Evolutionary conservation across 306 rosid species (phyloP).

Genomic region (Geum urbanum): DNA sequence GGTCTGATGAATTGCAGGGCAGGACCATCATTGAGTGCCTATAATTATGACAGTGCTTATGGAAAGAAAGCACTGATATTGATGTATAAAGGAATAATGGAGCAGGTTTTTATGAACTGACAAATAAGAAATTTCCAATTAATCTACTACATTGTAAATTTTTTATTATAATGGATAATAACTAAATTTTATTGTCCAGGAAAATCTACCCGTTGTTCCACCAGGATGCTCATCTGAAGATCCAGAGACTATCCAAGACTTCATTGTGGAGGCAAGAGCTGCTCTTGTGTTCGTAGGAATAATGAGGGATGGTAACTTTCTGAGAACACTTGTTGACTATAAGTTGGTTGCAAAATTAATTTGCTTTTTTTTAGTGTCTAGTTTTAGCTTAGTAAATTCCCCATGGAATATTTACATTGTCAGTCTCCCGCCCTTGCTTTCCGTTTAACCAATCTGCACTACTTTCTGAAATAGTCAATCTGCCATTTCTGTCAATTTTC

Average conservation of each 20-base stretch:
- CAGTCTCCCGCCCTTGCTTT: not conserved
- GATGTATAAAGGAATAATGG: conserved; percentile 94
- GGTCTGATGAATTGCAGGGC: conserved; percentile 62
- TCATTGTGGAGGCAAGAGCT: conserved; percentile 71
- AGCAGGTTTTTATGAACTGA: conserved; percentile 59
- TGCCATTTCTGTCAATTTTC: not conserved
- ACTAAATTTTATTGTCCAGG: conserved; percentile 51
- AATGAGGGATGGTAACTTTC: conserved; percentile 60
- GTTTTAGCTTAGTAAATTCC: not conserved
- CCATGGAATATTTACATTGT: not conserved
- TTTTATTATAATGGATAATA: conserved; percentile 23
- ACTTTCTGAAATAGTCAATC: not conserved
- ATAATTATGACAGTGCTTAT: conserved; percentile 88
- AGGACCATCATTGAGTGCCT: conserved; percentile 84
- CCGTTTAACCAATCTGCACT: not conserved
- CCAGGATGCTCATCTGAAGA: conserved; percentile 83
- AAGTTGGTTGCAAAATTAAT: not conserved
- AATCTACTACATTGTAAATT: conserved; percentile 18
- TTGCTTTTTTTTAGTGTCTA: not conserved
- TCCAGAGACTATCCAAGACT: conserved; percentile 68
- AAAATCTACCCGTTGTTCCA: conserved; percentile 79
- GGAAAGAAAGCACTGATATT: conserved; percentile 81
- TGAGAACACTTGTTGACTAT: not conserved
- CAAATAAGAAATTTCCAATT: conserved; percentile 13
- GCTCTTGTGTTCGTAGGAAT: conserved; percentile 93